Base-by-base conservation (phyloP, 306 rosid genomes). In the Psophocarpus tetragonolobus region DNA sequence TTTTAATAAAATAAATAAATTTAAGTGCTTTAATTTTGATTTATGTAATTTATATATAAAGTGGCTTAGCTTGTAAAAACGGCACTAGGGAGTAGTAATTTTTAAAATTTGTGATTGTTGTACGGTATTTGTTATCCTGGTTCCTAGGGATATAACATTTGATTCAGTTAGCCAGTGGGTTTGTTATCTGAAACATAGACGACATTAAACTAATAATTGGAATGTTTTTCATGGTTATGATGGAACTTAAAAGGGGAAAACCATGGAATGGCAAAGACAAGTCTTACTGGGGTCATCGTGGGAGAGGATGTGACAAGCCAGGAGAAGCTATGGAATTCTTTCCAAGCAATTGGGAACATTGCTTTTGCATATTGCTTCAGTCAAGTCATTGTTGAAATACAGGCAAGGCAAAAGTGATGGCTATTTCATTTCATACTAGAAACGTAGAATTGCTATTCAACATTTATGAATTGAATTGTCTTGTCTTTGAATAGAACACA, bases 351-450 rank as follows among this genome's bases (percentile, higher is more conserved):
- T 27, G 90, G 85, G 68, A 58, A 86, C 84, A 77, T 86, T 1
- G 90, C 85, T 83, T 83, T 77, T 74, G 71, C 90, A 23, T 86
- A 83, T 83, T 50, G 47, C 66, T 86, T 86, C 54, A 6, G 61
- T 18, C 0, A 3, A 0, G 84, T 86, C 0, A 5, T 83, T 14
- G 84, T 78, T 77, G 90, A 86, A 26, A 86, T 86, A 68, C 82
- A 86, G 85, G 89, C 56, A 71, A 82, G 30, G 2, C 54, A 30
- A 78, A 44, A 14, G 18, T 21, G n/a, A 2, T 78, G 15, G 30
- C 56, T 68, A 27, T 20, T 57, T 26, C 45, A 60, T 29, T 29
- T 10, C 29, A 24, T 11, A 60, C 21, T 26, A 47, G n/a, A n/a
- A n/a, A 12, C 29, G 1, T 14, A 44, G 24, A 5, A 5, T 45